Percentiles rank a stretch among this genome's conserved stretches.
Conservation (phyloP, 495 filamentous ascomycete genomes). For the Sordaria brevicollis region DNA sequence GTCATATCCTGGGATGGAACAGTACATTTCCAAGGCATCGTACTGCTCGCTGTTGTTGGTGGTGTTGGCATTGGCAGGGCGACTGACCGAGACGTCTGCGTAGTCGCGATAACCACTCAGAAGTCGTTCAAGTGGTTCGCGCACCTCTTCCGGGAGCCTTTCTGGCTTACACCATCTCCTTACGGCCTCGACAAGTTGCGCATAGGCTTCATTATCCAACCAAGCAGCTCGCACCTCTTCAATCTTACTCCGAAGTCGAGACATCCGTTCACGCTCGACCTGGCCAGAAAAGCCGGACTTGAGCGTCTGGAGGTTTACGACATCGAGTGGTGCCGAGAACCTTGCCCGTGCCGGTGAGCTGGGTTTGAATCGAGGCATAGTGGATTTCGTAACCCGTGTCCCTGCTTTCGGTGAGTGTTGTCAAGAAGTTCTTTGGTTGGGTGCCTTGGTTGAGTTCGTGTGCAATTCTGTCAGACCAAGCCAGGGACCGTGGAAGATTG, state of each 20-base stretch:
- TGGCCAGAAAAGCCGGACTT: not conserved
- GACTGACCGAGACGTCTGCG: not conserved
- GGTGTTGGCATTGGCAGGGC: not conserved
- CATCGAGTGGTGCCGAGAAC: not conserved
- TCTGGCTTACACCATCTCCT: not conserved
- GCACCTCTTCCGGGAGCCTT: not conserved
- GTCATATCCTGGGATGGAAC: not conserved
- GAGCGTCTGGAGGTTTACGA: not conserved
- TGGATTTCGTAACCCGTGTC: not conserved
- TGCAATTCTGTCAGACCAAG: not conserved
- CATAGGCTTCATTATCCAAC: not conserved
- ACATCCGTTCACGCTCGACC: not conserved
- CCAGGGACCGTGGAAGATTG: not conserved
- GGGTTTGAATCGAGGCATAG: not conserved
- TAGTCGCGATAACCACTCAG: not conserved
- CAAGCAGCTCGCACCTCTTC: not conserved
- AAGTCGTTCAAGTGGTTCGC: not conserved
- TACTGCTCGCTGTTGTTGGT: not conserved
- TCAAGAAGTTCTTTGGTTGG: not conserved
- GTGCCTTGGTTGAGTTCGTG: not conserved
- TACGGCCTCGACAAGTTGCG: not conserved
- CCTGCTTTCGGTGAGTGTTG: not conserved
- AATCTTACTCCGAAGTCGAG: not conserved
- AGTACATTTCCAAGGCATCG: not conserved
- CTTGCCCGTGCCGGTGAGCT: not conserved